Percentiles rank a stretch among this genome's conserved stretches.
phyloP scores from a whole-genome alignment of 2,329 filamentous ascomycete species.

The Clonostachys rosea region DNA sequence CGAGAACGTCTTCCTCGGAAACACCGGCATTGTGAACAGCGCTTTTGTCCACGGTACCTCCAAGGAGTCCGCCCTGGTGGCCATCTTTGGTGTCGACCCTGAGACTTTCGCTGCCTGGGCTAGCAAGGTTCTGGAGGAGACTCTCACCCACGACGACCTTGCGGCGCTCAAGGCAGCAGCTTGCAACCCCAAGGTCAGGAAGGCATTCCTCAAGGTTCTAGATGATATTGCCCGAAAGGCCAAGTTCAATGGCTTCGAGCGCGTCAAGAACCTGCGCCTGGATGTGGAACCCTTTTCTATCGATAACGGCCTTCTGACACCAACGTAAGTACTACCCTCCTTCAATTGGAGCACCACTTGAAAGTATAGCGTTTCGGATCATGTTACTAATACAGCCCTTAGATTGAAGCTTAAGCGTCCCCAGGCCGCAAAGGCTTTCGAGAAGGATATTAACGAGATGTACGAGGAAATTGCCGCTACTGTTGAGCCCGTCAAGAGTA shows the following conservation, averaged over 20 bases:
- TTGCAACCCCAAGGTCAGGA: conserved; percentile 64
- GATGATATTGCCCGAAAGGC: conserved; percentile 74
- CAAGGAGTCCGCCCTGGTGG: conserved; percentile 76
- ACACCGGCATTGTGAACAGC: conserved; percentile 70
- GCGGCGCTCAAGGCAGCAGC: conserved; percentile 63
- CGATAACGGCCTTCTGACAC: conserved; percentile 85
- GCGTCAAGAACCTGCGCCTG: conserved; percentile 68
- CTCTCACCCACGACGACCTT: conserved; percentile 59
- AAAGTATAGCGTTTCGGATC: no score
- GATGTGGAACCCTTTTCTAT: conserved; percentile 87
- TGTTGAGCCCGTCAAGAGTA: conserved; percentile 28
- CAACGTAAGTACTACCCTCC: conserved; percentile 63
- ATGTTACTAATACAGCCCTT: conserved; percentile 8
- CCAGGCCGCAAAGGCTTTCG: conserved; percentile 48
- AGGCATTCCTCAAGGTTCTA: conserved; percentile 73
- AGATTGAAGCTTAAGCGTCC: conserved; percentile 59
- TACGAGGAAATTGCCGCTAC: conserved; percentile 47
- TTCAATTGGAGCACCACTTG: background rate
- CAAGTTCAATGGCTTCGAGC: conserved; percentile 91
- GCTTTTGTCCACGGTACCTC: conserved; percentile 91
- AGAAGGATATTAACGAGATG: conserved; percentile 48
- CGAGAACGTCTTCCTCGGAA: conserved; percentile 89
- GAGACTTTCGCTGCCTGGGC: conserved; percentile 79
- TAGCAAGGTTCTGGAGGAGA: conserved; percentile 67
- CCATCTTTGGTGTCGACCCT: conserved; percentile 82